Evolutionary conservation across 2,329 filamentous ascomycete species (phyloP).

Genomic region (Moelleriella libera): DNA sequence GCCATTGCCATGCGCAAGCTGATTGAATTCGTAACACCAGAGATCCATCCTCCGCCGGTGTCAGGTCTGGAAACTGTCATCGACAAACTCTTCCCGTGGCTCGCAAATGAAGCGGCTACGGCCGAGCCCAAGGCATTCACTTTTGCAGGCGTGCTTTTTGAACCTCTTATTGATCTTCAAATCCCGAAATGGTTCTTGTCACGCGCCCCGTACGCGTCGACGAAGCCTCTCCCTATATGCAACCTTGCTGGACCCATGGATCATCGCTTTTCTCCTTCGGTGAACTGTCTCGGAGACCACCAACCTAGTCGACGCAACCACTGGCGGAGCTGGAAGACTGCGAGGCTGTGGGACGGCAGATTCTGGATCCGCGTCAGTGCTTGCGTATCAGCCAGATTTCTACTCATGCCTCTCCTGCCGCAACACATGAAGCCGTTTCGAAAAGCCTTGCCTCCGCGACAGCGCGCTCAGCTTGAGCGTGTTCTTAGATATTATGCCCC

Average conservation of each 20-base stretch:
- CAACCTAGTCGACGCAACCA: constrained; percentile 3
- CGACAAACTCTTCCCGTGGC: constrained; percentile 31
- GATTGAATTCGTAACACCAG: constrained; percentile 35
- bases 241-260: constrained; percentile 11
- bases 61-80: constrained; percentile 29
- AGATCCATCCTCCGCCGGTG: constrained; percentile 26
- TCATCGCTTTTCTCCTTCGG: constrained; percentile 3
- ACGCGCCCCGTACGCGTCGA: constrained; percentile 29
- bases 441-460: constrained; percentile 20
- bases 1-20: constrained; percentile 32
- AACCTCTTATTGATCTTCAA: constrained; percentile 12
- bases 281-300: background rate
- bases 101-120: constrained; percentile 12
- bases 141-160: constrained; percentile 23
- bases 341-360: constrained; percentile 41
- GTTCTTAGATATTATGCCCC: constrained; percentile 35
- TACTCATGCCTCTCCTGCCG: constrained; percentile 29
- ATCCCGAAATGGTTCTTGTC: constrained; percentile 28
- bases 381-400: constrained; percentile 25
- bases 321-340: constrained; percentile 18
- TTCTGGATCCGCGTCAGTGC: constrained; percentile 42
- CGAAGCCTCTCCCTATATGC: constrained; percentile 14
- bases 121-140: constrained; percentile 24
- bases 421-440: constrained; percentile 33
- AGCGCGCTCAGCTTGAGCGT: constrained; percentile 20